Base-by-base conservation (phyloP, 345 rosid species). In the Isatis tinctoria region DNA sequence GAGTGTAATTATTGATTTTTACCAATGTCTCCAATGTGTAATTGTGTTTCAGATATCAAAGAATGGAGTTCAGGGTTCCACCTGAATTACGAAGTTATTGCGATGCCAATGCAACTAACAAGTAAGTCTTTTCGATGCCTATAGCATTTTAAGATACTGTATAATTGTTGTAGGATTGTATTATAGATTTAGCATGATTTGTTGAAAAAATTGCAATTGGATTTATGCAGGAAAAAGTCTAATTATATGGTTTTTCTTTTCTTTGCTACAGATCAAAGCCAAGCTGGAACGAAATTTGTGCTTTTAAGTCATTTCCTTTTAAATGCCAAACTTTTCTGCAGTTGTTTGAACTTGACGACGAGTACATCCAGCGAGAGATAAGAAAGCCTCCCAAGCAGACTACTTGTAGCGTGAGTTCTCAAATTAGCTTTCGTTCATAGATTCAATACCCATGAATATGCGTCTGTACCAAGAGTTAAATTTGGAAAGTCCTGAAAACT, bases 1-100 rank as follows among this genome's bases (percentile, higher is more conserved):
- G 16, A 20, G 27, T 12, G 13, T 41, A 75, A 40, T 41, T 63
- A 17, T 47, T 56, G 12, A 33, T 22, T 45, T 70, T 58, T 2
- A 57, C 33, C 2, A 3, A 10, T 56, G 30, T 43, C 26, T 45
- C 14, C 6, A 24, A 68, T 35, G 74, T 17, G 52, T 33, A 53
- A 60, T 32, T 74, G 48, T 60, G 65, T 71, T 79, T 32, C 89
- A 95, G 98, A 78, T 92, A 95, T 73, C 99, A 95, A 80, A 90
- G 97, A 76, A 84, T 86, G 65, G 98, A 87, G 60, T 95, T 92
- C 82, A 93, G 98, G 79, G 88, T 92, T 17, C 96, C 97, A 32
- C 93, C 88, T 58, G 78, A 78, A 52, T 73, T 95, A 68, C 82
- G 87, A 60, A 79, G 86, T 77, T 85, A 84, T 76, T 79, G 82